Percentiles rank a stretch among this genome's conserved stretches.
phyloP scores from a whole-genome alignment of 148 eudicot genomes.

The Vaccinium darrowii region DNA sequence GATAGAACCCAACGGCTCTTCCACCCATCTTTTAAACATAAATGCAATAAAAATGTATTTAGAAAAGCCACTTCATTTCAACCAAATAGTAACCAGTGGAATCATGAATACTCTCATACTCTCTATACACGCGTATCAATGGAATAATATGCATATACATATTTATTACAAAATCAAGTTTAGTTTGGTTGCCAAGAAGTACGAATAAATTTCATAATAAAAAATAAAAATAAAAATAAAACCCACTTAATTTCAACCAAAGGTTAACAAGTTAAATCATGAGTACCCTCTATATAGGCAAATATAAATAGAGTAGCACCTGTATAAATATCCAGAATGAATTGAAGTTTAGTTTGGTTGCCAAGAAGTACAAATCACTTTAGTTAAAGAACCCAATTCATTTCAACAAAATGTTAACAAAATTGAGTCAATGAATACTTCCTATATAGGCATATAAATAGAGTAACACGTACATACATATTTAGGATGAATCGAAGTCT shows the following conservation, averaged over 20 bases:
- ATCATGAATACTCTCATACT: not conserved
- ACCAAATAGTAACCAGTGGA: not conserved
- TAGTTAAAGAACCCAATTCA: too few relatives aligned
- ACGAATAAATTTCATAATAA: too few relatives aligned
- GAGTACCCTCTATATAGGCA: too few relatives aligned
- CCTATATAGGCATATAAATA: not conserved
- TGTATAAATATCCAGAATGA: too few relatives aligned
- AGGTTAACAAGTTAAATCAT: too few relatives aligned
- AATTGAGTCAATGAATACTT: not conserved
- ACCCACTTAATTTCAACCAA: too few relatives aligned
- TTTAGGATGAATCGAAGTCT: not conserved
- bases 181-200: too few relatives aligned
- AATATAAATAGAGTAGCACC: too few relatives aligned
- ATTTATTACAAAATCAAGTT: not conserved
- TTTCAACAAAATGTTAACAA: not conserved
- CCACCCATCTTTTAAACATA: conserved; percentile 65
- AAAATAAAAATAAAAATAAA: too few relatives aligned
- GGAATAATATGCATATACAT: not conserved
- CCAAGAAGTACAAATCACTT: too few relatives aligned
- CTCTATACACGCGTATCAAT: not conserved
- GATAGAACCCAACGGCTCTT: conserved; percentile 78
- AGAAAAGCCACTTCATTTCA: not conserved
- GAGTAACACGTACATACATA: not conserved
- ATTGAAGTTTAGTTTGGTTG: too few relatives aligned
- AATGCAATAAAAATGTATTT: not conserved